Conservation (phyloP, 768 basidiomycete species). For the Favolaschia claudopus region DNA sequence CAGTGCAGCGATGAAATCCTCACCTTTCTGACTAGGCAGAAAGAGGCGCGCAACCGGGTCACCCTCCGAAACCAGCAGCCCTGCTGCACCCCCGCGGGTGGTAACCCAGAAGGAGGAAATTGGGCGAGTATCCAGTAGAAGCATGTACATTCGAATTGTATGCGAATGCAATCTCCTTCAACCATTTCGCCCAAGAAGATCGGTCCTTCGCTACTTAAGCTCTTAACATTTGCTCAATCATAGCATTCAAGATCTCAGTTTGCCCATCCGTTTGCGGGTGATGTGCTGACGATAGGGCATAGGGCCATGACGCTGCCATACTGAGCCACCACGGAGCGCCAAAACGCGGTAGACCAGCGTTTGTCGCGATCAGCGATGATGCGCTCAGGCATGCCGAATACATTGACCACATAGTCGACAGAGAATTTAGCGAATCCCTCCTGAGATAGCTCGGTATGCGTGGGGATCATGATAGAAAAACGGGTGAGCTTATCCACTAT, state of each 20-base stretch:
- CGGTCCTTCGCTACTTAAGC: constrained; percentile 30
- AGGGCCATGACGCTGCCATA: neutral
- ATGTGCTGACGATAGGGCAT: constrained; percentile 39
- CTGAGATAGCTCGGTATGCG: neutral
- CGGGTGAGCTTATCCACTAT: too few species aligned
- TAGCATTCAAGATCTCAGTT: constrained; percentile 38
- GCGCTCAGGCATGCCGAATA: too few species aligned
- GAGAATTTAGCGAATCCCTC: constrained; percentile 1
- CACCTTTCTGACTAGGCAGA: constrained; percentile 2
- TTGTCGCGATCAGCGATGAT: too few species aligned
- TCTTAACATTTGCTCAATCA: constrained; percentile 31
- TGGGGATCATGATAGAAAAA: constrained; percentile 44
- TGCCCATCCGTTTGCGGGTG: too few species aligned
- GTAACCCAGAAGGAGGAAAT: constrained; percentile 32
- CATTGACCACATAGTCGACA: neutral
- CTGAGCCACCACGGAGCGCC: too few species aligned
- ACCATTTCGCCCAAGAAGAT: constrained; percentile 30
- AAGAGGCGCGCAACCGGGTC: constrained; percentile 6
- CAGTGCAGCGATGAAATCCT: too few species aligned
- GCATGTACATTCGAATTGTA: constrained; percentile 33
- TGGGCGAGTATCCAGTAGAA: constrained; percentile 31
- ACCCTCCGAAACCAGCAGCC: neutral
- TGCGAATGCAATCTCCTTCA: constrained; percentile 30
- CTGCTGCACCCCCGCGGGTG: constrained; percentile 17
- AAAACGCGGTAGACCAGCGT: too few species aligned